Percentiles rank a stretch among this genome's conserved stretches.
Conservation (phyloP, 768 basidiomycete species). For the Trametes cinnabarina region DNA sequence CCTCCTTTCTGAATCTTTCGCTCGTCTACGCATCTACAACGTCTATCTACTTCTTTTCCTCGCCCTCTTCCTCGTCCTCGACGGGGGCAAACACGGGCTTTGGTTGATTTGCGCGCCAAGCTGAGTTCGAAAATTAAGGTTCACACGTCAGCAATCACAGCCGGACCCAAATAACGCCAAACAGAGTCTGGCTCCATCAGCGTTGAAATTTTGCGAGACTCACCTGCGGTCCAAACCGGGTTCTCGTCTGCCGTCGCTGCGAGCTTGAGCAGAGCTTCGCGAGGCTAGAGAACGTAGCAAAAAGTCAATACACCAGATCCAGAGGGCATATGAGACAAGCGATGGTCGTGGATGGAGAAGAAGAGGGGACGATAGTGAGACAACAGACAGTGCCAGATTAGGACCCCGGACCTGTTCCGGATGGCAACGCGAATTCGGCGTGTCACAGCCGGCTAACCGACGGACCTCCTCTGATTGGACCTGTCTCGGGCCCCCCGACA, state of each 20-base stretch:
- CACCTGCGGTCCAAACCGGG: conserved; percentile 83
- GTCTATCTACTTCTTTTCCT: conserved; percentile 42
- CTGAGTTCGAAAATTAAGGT: conserved; percentile 43
- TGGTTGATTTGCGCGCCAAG: conserved; percentile 85
- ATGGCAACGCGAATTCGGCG: conserved; percentile 23
- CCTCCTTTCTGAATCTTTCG: conserved; percentile 4
- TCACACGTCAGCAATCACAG: conserved; percentile 34
- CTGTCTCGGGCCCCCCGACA: neutral
- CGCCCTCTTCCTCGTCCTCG: conserved; percentile 55
- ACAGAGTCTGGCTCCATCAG: conserved; percentile 35
- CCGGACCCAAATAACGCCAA: conserved; percentile 42
- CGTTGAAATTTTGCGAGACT: conserved; percentile 34
- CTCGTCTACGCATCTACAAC: conserved; percentile 15
- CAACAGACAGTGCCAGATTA: conserved; percentile 15
- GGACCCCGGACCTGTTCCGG: conserved; percentile 18
- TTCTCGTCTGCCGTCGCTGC: conserved; percentile 74
- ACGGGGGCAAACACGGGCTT: conserved; percentile 76
- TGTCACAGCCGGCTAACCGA: conserved; percentile 21
- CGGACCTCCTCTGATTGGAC: conserved; percentile 14
- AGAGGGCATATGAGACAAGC: neutral
- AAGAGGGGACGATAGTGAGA: conserved; percentile 15
- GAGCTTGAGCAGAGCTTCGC: conserved; percentile 94
- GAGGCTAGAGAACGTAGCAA: conserved; percentile 57
- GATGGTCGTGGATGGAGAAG: conserved; percentile 13
- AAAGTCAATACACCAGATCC: conserved; percentile 4